Evolutionary conservation across 2,329 filamentous ascomycete species (phyloP).

Genomic region (Aspergillus floridensis): DNA sequence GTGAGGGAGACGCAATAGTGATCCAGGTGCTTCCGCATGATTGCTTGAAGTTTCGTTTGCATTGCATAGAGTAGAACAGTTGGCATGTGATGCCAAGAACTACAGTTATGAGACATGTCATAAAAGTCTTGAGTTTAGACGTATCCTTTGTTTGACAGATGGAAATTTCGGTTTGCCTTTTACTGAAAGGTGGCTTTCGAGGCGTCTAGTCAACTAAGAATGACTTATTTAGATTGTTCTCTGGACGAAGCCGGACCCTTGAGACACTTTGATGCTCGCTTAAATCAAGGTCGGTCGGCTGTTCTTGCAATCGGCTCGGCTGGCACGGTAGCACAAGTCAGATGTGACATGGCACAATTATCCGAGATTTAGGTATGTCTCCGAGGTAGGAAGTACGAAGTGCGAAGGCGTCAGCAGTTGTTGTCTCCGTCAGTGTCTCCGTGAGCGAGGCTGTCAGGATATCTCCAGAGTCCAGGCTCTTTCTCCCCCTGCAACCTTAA

Average conservation of each 20-base stretch:
- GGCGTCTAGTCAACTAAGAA: neutral
- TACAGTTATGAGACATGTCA: neutral
- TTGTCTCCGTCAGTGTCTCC: too few relatives aligned
- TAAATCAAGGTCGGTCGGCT: neutral
- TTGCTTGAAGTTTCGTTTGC: neutral
- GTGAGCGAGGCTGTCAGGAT: too few relatives aligned
- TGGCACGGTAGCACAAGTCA: neutral
- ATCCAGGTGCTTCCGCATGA: neutral
- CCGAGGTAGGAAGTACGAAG: neutral
- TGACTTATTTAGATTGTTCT: neutral
- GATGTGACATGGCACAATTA: neutral
- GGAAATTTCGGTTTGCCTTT: neutral
- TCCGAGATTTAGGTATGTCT: neutral
- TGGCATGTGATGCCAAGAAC: neutral
- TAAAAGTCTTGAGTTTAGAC: neutral
- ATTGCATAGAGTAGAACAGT: neutral
- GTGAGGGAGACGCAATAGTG: neutral
- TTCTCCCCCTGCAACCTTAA: neutral
- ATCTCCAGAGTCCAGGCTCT: too few relatives aligned
- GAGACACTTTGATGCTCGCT: neutral
- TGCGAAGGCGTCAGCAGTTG: too few relatives aligned
- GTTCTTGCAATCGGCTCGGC: neutral
- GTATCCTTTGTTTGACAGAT: neutral
- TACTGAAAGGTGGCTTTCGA: neutral
- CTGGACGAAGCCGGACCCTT: neutral